A percentile compares a stretch with the other conserved stretches of the same genome.
These are phyloP conservation scores for Verruconis gallopava DNA, from an alignment of 2,329 filamentous ascomycete species.

Conservation along the genomic window DNA sequence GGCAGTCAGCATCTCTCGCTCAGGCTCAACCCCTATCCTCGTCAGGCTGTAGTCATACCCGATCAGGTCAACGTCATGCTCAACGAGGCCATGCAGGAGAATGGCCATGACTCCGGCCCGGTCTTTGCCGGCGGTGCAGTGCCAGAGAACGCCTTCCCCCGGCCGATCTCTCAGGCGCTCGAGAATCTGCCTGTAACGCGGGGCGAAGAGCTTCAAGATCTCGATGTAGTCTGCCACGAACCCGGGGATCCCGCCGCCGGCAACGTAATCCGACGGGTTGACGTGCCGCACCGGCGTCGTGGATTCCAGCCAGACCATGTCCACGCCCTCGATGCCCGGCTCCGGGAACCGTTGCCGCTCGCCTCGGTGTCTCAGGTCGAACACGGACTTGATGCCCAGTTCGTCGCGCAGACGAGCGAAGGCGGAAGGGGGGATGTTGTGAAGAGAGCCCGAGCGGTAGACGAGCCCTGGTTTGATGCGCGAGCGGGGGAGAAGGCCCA, in stretches of 20 bases:
- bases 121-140: conserved; percentile 17
- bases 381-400: conserved; percentile 11
- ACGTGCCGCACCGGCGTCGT: conserved; percentile 2
- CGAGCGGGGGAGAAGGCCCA: conserved; percentile 10
- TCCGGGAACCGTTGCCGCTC: conserved; percentile 8
- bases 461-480: conserved; percentile 10
- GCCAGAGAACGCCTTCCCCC: conserved; percentile 12
- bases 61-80: conserved; percentile 10
- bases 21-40: conserved; percentile 14
- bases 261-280: conserved; percentile 9
- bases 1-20: conserved; percentile 11
- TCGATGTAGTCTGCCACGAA: conserved; percentile 14
- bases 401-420: conserved; percentile 6
- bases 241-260: conserved; percentile 10
- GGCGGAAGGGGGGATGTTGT: not conserved
- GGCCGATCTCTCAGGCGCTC: conserved; percentile 12
- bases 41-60: conserved; percentile 14
- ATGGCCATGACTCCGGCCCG: conserved; percentile 15
- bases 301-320: conserved; percentile 6
- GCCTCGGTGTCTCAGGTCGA: conserved; percentile 11
- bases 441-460: conserved; percentile 13
- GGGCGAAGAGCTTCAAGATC: conserved; percentile 12
- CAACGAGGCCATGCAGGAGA: conserved; percentile 13
- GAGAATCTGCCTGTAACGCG: conserved; percentile 11
- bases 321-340: conserved; percentile 11